Evolutionary conservation across 2,329 filamentous ascomycete species (phyloP).

Genomic region (Pseudonectria foliicola): DNA sequence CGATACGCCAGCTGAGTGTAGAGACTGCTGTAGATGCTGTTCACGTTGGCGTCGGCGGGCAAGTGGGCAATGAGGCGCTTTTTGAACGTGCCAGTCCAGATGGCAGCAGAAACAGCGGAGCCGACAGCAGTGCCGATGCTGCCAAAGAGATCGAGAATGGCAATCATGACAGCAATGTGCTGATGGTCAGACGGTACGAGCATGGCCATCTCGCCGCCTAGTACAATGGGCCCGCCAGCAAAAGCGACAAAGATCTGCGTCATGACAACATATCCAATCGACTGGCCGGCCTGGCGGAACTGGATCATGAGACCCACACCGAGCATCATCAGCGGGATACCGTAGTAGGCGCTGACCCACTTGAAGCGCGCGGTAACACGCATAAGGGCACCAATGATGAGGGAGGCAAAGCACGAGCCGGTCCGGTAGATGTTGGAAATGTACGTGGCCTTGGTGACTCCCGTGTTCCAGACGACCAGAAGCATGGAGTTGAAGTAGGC

Average conservation of each 20-base stretch:
- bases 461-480: constrained; percentile 30
- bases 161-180: constrained; percentile 54
- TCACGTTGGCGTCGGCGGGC: constrained; percentile 32
- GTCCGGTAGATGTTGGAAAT: constrained; percentile 33
- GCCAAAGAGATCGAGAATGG: constrained; percentile 52
- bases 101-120: constrained; percentile 52
- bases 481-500: constrained; percentile 35
- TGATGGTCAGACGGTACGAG: constrained; percentile 56
- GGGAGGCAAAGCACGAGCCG: constrained; percentile 28
- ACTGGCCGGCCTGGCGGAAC: constrained; percentile 45
- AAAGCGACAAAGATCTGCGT: constrained; percentile 57
- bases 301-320: constrained; percentile 53
- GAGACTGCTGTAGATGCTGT: constrained; percentile 38
- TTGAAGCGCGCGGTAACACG: constrained; percentile 43
- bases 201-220: constrained; percentile 53
- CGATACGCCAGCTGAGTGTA: constrained; percentile 50
- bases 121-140: constrained; percentile 55
- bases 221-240: constrained; percentile 51
- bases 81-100: constrained; percentile 57
- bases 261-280: constrained; percentile 49
- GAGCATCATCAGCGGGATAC: constrained; percentile 47
- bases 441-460: constrained; percentile 29
- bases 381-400: constrained; percentile 34
- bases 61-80: constrained; percentile 42
- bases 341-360: constrained; percentile 41